Percentiles rank a stretch among this genome's conserved stretches.
phyloP scores from a whole-genome alignment of 2,329 filamentous ascomycete genomes.

The Clarireedia monteithiana region DNA sequence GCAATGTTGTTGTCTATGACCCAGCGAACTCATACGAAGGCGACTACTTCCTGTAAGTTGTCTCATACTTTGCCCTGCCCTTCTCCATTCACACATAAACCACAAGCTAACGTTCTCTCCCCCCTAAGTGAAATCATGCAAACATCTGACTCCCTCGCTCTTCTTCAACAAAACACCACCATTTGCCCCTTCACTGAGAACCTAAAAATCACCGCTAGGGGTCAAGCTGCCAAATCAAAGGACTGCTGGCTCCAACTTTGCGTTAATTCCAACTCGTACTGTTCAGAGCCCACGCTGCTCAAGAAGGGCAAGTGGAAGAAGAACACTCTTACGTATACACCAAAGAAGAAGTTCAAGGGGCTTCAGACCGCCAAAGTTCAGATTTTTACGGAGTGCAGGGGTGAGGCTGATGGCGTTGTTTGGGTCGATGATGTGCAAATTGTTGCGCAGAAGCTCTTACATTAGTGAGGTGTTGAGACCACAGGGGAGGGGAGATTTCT shows the following conservation, averaged over 20 bases:
- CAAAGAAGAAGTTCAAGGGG: background rate
- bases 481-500: too few relatives aligned
- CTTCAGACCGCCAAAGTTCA: background rate
- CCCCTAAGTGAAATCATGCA: constrained; percentile 2
- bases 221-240: background rate
- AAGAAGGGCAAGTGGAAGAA: constrained; percentile 9
- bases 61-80: background rate
- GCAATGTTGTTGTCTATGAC: background rate
- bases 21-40: background rate
- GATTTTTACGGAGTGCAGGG: constrained; percentile 3
- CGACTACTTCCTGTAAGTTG: background rate
- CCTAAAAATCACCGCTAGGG: background rate
- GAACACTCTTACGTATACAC: background rate
- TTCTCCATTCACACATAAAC: background rate
- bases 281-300: background rate
- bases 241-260: constrained; percentile 8
- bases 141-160: background rate
- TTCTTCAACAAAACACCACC: constrained; percentile 3
- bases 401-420: background rate
- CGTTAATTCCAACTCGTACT: constrained; percentile 3
- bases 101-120: background rate
- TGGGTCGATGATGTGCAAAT: constrained; percentile 2
- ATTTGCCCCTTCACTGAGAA: background rate
- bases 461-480: background rate
- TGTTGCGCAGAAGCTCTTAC: background rate